These are phyloP conservation scores for Calophaca sinica DNA, from an alignment of 306 rosid genomes.

Conservation along the genomic window DNA sequence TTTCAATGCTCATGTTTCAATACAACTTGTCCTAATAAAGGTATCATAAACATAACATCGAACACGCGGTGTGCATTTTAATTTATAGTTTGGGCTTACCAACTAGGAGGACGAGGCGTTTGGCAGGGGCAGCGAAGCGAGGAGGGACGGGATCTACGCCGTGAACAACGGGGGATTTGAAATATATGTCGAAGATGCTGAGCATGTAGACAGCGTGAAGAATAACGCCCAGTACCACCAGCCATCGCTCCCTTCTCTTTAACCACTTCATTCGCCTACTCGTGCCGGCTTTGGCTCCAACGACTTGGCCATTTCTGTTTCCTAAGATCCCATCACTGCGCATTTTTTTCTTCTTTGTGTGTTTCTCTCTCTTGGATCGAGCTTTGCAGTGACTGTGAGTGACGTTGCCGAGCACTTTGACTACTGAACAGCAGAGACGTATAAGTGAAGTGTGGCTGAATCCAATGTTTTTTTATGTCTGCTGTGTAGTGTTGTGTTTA, in stretches of 20 bases:
- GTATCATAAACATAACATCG: conserved; percentile 10
- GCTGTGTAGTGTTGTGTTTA: neutral
- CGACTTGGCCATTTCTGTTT: conserved; percentile 26
- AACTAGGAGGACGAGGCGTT: conserved; percentile 76
- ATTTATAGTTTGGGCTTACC: conserved; percentile 43
- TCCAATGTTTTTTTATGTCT: neutral
- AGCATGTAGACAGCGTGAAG: conserved; percentile 92
- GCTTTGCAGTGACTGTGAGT: neutral
- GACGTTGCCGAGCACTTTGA: neutral
- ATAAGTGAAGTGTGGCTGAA: no score
- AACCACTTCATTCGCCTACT: conserved; percentile 56
- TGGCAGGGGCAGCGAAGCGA: conserved; percentile 82
- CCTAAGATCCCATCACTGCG: conserved; percentile 70
- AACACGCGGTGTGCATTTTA: conserved; percentile 46
- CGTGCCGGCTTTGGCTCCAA: conserved; percentile 31
- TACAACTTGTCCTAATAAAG: neutral
- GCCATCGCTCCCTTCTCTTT: conserved; percentile 74
- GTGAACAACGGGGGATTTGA: conserved; percentile 83
- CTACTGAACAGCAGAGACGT: neutral
- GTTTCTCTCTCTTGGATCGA: neutral
- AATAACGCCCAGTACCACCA: conserved; percentile 74
- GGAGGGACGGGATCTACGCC: conserved; percentile 81
- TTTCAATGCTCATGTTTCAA: neutral
- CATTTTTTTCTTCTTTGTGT: conserved; percentile 41
- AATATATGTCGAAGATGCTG: conserved; percentile 90